Evolutionary conservation across 1,284 basidiomycete species (phyloP), one percentile per base, ranked within the genome.

Genomic region (Filobasidium uniguttulatum): DNA sequence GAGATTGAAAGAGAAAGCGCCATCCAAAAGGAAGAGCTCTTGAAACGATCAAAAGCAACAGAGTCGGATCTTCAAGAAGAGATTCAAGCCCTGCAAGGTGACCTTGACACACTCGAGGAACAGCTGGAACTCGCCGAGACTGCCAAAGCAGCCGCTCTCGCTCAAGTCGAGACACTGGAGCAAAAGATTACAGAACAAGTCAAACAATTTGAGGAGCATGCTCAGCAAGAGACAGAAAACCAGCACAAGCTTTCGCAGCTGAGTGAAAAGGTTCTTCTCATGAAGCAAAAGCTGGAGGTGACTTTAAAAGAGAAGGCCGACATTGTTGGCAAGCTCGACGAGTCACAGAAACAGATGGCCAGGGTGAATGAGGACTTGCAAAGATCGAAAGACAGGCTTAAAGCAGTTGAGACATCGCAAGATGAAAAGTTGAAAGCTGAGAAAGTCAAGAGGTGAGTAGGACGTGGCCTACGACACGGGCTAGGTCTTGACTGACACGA

Each of bases 21-120:
- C 4, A 60, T 85, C 26, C 88, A 96, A 67, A 91, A 93, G 67
- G 87, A 94, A 56, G 71, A 77, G 10, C 73, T 88, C n/a, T 74
- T 97, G 1, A 81, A 85, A 50, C 76, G 89, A 29, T 84, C 82
- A 63, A 91, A 91, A 72, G 80, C 81, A 58, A 79, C 81, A 29
- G 89, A 94, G 63, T 73, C 75, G 19, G 81, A 88, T 55, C 74
- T 97, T 2, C 81, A 87, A 59, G 88, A 96, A 51, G 88, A 93
- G 59, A 75, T 91, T 10, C 72, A 75, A 1, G 79, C 82, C 1
- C 71, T 94, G 20, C 86, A 93, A 59, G 72, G 74, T 3, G 89
- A 97, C 60, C 74, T 96, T 41, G 86, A 90, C 50, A 75, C 80
- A 5, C 73, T 94, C 17, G 88, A 91, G 60, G 80, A 80, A 8